Evolutionary conservation across 2,329 filamentous ascomycete genomes (phyloP).

Genomic region (Xylariaceae sp.): DNA sequence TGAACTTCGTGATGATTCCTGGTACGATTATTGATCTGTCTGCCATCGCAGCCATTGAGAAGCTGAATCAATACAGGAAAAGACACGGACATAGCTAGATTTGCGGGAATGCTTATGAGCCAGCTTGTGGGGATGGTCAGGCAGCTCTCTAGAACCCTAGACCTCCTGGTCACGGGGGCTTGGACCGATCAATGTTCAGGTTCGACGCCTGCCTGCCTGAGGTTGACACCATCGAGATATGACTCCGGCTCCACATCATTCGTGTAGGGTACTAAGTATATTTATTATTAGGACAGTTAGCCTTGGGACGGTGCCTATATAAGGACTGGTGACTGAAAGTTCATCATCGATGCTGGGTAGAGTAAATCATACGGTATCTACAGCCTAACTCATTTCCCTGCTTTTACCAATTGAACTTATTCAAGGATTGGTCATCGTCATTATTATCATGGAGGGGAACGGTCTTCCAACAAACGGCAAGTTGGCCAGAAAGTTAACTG

Average conservation of each 20-base stretch:
- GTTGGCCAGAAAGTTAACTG: conserved; percentile 20
- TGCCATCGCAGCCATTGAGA: conserved; percentile 8
- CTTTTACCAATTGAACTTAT: background rate
- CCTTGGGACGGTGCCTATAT: conserved; percentile 4
- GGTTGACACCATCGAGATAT: background rate
- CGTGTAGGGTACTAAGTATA: too few species aligned
- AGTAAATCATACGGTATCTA: too few species aligned
- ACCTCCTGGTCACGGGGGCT: conserved; percentile 2
- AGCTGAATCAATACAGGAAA: conserved; percentile 23
- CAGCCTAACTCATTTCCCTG: background rate
- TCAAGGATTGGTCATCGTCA: background rate
- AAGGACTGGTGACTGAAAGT: background rate
- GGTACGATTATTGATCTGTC: conserved; percentile 20
- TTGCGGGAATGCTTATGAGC: conserved; percentile 16
- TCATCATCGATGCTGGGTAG: background rate
- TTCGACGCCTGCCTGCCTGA: background rate
- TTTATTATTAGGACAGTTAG: too few species aligned
- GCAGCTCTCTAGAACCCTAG: conserved; percentile 6
- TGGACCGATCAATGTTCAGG: conserved; percentile 3
- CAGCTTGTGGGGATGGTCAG: conserved; percentile 14
- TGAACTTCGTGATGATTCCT: conserved; percentile 11
- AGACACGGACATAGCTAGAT: conserved; percentile 9
- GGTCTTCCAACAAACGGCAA: conserved; percentile 26
- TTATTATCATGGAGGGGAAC: conserved; percentile 18
- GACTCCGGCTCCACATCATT: too few species aligned